Base-by-base conservation (phyloP, 2,329 filamentous ascomycete species). In the Fusarium beomiforme region DNA sequence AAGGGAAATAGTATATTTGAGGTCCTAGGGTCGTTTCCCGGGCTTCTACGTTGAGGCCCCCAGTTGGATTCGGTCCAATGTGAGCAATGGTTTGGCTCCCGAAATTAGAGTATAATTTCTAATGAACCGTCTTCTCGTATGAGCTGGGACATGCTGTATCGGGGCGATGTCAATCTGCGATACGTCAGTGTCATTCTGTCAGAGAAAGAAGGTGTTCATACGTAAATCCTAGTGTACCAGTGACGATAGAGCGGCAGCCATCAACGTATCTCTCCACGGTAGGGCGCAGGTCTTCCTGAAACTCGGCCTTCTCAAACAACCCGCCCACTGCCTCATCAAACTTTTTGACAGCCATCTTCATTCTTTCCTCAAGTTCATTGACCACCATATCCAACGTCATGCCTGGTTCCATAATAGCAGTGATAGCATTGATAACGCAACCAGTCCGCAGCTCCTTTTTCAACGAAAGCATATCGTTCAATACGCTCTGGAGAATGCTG, bases 221-320 rank as follows among this genome's bases (percentile, higher is more conserved):
- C 80, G 77, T 79, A 68, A 80, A 81, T 47, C 77, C 69, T 4
- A 81, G 64, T 13, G 74, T 76, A 16, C 80, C 80, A 2, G 76
- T 80, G 14, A 78, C 76, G 51, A 79, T 75, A 26, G 59, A 51
- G 17, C 75, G 76, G 13, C 76, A 78, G 4, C 78, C 80, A n/a
- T 81, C 71, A 16, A 78, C 68, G 42, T 80, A 79, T 23, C 49
- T 71, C 56, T 34, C 59, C 9, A 77, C 66, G 17, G 68, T 24
- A 12, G 49, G 21, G 5, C 55, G 47, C 37, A 72, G 12, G 19
- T 70, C 36, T 2, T 72, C 47, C 19, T 78, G 59, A 6, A 50
- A 24, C 4, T 39, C 16, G 12, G 54, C 62, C 11, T 50, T 53
- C 13, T 59, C 26, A 21, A 70, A 47, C 33, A 79, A 29, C 21